These are phyloP conservation scores for Endoconidiophora laricicola DNA, from an alignment of 2,329 filamentous ascomycete genomes.

Conservation along the genomic window DNA sequence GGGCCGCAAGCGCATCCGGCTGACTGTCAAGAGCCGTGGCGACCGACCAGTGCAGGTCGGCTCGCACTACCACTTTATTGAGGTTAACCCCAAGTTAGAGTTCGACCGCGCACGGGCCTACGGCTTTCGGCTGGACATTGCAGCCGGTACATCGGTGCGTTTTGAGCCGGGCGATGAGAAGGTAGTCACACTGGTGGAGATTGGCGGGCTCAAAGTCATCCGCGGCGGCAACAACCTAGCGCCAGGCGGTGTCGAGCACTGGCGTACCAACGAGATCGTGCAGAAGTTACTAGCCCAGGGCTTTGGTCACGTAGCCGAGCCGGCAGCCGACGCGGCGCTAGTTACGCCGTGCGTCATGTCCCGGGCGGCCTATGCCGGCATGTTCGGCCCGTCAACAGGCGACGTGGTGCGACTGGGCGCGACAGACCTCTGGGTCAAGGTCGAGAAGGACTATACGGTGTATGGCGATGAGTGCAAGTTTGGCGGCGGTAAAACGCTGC, in stretches of 20 bases:
- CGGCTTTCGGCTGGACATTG: constrained; percentile 74
- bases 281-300: constrained; percentile 50
- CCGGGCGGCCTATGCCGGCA: constrained; percentile 59
- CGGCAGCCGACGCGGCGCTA: constrained; percentile 33
- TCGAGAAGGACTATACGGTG: constrained; percentile 68
- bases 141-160: constrained; percentile 77
- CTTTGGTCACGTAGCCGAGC: constrained; percentile 62
- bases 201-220: constrained; percentile 65
- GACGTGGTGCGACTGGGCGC: constrained; percentile 67
- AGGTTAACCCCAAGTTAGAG: constrained; percentile 76
- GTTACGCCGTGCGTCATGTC: constrained; percentile 56
- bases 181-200: constrained; percentile 79
- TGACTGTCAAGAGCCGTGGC: constrained; percentile 71
- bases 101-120: constrained; percentile 76
- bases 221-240: constrained; percentile 72
- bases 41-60: constrained; percentile 86
- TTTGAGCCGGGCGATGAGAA: constrained; percentile 90
- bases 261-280: constrained; percentile 48
- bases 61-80: constrained; percentile 91
- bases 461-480: constrained; percentile 95
- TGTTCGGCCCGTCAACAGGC: constrained; percentile 87
- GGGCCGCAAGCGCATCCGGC: constrained; percentile 52
- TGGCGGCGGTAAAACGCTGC: constrained; percentile 81
- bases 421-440: constrained; percentile 78
- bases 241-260: constrained; percentile 50